Conservation (phyloP, 345 rosid genomes). For the Corchorus capsularis region DNA sequence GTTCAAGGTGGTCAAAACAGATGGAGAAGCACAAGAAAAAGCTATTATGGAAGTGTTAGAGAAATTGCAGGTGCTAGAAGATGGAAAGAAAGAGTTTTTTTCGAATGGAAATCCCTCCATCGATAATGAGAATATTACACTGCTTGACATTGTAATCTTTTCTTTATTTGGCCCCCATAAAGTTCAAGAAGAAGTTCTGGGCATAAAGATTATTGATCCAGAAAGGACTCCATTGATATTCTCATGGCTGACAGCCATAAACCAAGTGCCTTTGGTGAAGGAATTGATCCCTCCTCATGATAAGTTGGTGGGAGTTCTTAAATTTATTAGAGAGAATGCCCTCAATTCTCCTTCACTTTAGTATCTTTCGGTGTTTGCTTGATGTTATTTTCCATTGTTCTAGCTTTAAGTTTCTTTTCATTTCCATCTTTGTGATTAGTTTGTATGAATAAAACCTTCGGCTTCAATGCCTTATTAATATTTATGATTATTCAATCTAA, state of each 20-base stretch:
- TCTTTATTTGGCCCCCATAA: conserved; percentile 34
- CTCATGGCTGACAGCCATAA: conserved; percentile 39
- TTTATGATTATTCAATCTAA: too few relatives aligned
- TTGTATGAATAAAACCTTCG: too few relatives aligned
- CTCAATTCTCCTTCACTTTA: not conserved
- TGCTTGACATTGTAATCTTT: conserved; percentile 34
- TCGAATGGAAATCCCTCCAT: conserved; percentile 24
- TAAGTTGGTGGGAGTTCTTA: conserved; percentile 29
- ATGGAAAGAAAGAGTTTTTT: conserved; percentile 37
- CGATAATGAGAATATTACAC: conserved; percentile 26
- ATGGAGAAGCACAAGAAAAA: conserved; percentile 44
- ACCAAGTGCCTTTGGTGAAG: conserved; percentile 29
- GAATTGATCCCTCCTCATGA: conserved; percentile 34
- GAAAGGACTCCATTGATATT: conserved; percentile 36
- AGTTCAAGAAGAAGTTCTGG: conserved; percentile 38
- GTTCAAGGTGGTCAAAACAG: conserved; percentile 13
- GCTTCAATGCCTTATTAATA: too few relatives aligned
- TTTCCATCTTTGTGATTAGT: too few relatives aligned
- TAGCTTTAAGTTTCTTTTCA: too few relatives aligned
- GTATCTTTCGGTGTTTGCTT: not conserved
- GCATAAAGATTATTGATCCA: conserved; percentile 30
- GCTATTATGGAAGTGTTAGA: conserved; percentile 34
- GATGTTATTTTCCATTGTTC: too few relatives aligned
- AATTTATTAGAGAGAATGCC: conserved; percentile 25
- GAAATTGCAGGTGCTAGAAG: conserved; percentile 41